Evolutionary conservation across 352 stramenopile species (phyloP), one percentile per base, ranked within the genome.

Genomic region (Pythium graminicola): DNA sequence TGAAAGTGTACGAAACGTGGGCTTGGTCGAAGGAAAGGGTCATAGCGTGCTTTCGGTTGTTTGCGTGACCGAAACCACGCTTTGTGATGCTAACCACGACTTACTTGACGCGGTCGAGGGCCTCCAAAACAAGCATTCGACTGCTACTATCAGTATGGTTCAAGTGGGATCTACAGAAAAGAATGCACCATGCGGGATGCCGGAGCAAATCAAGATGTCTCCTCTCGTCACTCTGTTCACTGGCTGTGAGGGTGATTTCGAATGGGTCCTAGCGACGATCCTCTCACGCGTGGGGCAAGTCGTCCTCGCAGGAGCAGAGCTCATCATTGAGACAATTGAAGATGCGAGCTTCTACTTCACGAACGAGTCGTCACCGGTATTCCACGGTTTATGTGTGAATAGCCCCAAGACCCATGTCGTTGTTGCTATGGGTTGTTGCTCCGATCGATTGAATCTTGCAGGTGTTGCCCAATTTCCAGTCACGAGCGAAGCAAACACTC

Each of bases 191-290:
- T 28, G n/a, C 3, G 4, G 1, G 7, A 22, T 3, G 16, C 8
- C 19, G 16, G 43, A 39, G 7, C 16, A 23, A 20, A 17, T 14
- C 4, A 4, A 6, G 0, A 8, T 50, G 27, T 50, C 43, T 7
- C 28, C 23, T 39, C 27, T 50, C n/a, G 36, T 56, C 10, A 48
- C 6, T 1, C 49, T 27, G 3, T 45, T 45, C 19, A 19, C 10
- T 13, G 1, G 40, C 13, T 63, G 47, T 40, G 35, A 41, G 22
- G 22, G 41, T 23, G 49, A 66, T 22, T 41, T 66, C 26, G 59
- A 66, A 36, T 66, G 59, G 59, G 48, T 58, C 5, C 49, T 66
- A 4, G 45, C 52, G 14, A 9, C 41, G 19, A 10, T 66, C 6
- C 11, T 60, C n/a, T 31, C 36, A 26, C 48, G 41, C 11, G 13